Conservation (phyloP, 805 yeast genomes). For the Myxozyma geophila region DNA sequence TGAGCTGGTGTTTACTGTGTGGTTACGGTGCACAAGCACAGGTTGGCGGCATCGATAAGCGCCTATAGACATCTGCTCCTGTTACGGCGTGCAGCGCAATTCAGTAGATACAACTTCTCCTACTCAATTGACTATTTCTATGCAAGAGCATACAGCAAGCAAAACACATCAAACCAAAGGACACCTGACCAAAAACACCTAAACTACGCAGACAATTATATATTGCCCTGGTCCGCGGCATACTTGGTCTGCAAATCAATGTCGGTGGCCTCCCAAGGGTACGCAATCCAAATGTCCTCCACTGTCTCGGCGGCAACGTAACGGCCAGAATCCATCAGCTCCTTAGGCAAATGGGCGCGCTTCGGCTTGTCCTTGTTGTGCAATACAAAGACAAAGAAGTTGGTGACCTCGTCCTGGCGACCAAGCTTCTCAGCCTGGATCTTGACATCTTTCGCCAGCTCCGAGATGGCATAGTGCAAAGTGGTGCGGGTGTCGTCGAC, state of each 20-base stretch:
- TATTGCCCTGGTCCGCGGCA: slow-evolving; percentile 71
- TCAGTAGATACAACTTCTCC: no score
- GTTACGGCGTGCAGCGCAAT: no score
- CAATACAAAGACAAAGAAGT: slow-evolving; percentile 75
- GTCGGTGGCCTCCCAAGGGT: slow-evolving; percentile 88
- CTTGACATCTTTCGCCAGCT: slow-evolving; percentile 67
- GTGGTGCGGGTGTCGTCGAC: slow-evolving; percentile 94
- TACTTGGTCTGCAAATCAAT: slow-evolving; percentile 73
- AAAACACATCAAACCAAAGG: background rate
- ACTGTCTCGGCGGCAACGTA: slow-evolving; percentile 77
- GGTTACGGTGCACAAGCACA: no score
- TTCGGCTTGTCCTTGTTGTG: slow-evolving; percentile 85
- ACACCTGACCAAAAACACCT: background rate
- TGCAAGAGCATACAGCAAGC: no score
- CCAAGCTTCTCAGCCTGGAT: slow-evolving; percentile 64
- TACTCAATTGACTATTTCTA: no score
- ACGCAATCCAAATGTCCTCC: slow-evolving; percentile 82
- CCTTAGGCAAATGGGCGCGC: slow-evolving; percentile 70
- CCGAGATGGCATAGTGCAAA: slow-evolving; percentile 78
- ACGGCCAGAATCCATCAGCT: slow-evolving; percentile 63
- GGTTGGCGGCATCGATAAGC: no score
- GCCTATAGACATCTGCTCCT: no score
- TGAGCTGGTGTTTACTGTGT: no score
- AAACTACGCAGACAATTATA: slow-evolving; percentile 42
- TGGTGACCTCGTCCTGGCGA: slow-evolving; percentile 63